Base-by-base conservation (phyloP, 805 yeast species). In the Wickerhamiella musiphila region DNA sequence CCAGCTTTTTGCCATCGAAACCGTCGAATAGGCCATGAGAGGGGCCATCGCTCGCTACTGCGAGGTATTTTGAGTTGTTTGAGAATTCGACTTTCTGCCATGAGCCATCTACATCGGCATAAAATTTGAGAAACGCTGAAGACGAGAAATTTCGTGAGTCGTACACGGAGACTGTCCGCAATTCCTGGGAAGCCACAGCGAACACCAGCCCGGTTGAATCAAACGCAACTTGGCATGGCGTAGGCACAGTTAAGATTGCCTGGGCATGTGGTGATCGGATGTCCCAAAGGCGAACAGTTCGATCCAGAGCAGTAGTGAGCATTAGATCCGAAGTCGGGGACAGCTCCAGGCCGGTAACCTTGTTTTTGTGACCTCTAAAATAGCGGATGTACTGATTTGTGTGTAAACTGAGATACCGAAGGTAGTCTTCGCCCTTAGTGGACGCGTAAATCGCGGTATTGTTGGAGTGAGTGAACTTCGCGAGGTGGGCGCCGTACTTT, bases 401-500 rank as follows among this genome's bases (percentile, higher is more conserved):
- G 36, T 73, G 72, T 18, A 86, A 58, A 26, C 82, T 71, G 25
- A 90, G 59, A 46, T 77, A 74, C 41, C 96, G 60, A 17, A 90
- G 46, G 2, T 57, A 49, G 38, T 59, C 54, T 34, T 45, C 84
- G 31, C 69, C 73, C 49, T 71, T 68, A 0, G 96, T 82, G 4
- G 94, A 78, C 1, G 92, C 83, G 49, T 78, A 79, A 11, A 86
- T 61, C 46, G 90, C 75, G 44, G 73, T 72, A 35, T 67, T 63
- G 28, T 71, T 73, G 26, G 67, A 64, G 46, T 77, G 92, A 1
- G 94, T 73, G 52, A 90, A 90, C 28, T 71, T 63, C 2, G 94
- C 94, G 23, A 79, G 55, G 47, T 81, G 83, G 35, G 83, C 78
- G 1, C 98, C 98, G 45, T 90, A 90, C 49, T 90, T 90, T 56